Base-by-base conservation (phyloP, 2,329 filamentous ascomycete species). In the Paecilomyces dactylethromorphus region DNA sequence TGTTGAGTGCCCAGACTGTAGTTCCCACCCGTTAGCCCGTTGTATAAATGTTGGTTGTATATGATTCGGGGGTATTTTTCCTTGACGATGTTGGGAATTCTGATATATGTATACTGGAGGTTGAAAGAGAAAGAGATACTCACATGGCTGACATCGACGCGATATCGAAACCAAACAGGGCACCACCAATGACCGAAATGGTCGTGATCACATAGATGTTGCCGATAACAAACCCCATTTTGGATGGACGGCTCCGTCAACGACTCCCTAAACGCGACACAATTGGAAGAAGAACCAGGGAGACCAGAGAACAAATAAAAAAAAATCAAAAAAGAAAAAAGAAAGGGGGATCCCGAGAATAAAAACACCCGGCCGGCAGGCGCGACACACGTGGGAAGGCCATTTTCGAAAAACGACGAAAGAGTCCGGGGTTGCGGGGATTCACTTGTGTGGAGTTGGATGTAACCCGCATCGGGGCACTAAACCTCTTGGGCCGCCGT, bases 121-220 rank as follows among this genome's bases (percentile, higher is more conserved):
- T n/a, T 12, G 21, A n/a, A 21, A 26, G 13, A 24, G 15, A n/a
- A 11, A 11, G 11, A 52, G 29, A 52, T 29, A 24, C 50, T 52
- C 50, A 24, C 50, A 86, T 84, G 53, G 83, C 84, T 39, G 84
- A 86, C 87, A 91, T 90, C 51, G 86, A 89, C 58, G 83, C 85
- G 66, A 92, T 90, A 74, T 92, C 89, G 70, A 92, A 92, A 65
- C 89, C 90, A 68, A 92, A 91, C 26, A 91, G 78, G 24, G 83
- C 84, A 70, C 88, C 88, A 64, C 87, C 87, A 77, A 80, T 79
- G 62, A 84, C 79, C 69, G 83, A 78, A 72, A 84, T 81, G 68
- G 80, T 80, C 61, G 82, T 77, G 65, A 86, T 84, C 63, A 81
- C 71, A 67, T 86, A 85, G 65, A 85, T 79, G 62, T 85, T 85